Conservation (phyloP, 106 monocot species). For the Dioscorea zingiberensis region DNA sequence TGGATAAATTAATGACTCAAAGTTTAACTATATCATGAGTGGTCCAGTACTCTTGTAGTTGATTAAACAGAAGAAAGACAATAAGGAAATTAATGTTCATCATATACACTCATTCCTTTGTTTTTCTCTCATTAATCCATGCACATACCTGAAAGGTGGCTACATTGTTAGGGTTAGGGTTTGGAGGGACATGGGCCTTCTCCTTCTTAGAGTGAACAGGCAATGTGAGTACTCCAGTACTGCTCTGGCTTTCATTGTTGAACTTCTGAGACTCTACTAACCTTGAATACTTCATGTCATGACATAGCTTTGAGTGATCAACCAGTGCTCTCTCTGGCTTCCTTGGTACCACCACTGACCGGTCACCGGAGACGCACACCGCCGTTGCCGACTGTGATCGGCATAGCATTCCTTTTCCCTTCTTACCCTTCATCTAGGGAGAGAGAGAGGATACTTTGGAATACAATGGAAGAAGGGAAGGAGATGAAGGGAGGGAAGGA, state of each 20-base stretch:
- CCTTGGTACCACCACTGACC: constrained; percentile 26
- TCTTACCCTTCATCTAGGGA: constrained; percentile 22
- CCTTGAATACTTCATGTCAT: constrained; percentile 51
- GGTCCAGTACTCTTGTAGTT: too few relatives aligned
- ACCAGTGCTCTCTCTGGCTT: constrained; percentile 21
- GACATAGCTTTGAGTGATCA: constrained; percentile 27
- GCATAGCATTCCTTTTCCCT: constrained; percentile 36
- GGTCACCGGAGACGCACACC: constrained; percentile 35
- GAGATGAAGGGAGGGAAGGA: constrained; percentile 2
- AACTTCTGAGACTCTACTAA: constrained; percentile 15
- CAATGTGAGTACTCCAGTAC: constrained; percentile 27
- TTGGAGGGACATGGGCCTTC: constrained; percentile 4
- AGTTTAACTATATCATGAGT: too few relatives aligned
- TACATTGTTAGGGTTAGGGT: constrained; percentile 1
- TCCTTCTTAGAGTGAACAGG: constrained; percentile 36
- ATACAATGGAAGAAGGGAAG: constrained; percentile 6
- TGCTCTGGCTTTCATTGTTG: neutral
- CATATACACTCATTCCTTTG: neutral
- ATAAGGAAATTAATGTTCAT: neutral
- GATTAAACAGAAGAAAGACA: neutral
- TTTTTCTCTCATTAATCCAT: too few relatives aligned
- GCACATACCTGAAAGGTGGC: neutral
- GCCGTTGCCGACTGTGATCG: constrained; percentile 58
- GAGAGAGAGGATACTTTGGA: constrained; percentile 1
- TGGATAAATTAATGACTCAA: too few relatives aligned